Percentiles rank a stretch among this genome's conserved stretches.
These are phyloP conservation scores for Syzygium malaccense DNA, from an alignment of 441 rosid genomes.

Conservation along the genomic window DNA sequence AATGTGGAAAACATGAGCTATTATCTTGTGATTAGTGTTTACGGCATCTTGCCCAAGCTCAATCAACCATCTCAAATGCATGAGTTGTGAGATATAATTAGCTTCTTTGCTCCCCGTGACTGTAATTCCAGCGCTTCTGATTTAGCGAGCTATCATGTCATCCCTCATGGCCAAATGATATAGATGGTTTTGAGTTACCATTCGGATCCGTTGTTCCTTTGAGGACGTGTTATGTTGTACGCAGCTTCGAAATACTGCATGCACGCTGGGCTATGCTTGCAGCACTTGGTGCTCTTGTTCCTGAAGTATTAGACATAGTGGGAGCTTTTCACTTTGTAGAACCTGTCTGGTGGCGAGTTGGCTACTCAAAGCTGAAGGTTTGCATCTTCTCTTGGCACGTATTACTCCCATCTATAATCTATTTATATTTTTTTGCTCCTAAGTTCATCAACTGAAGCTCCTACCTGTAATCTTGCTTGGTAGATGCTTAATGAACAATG, in stretches of 20 bases:
- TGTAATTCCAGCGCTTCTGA: neutral
- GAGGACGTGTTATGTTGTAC: neutral
- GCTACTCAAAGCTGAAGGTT: slow-evolving; percentile 89
- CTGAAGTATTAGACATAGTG: slow-evolving; percentile 57
- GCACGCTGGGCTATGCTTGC: slow-evolving; percentile 99
- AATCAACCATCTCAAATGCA: neutral
- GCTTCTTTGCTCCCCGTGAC: neutral
- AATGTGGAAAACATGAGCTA: neutral
- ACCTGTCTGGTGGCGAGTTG: slow-evolving; percentile 95
- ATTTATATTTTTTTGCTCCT: neutral
- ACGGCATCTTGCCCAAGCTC: neutral
- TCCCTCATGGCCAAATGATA: neutral
- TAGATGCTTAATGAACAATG: neutral
- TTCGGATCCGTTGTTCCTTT: neutral
- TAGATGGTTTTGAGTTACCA: neutral
- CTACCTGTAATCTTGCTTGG: neutral
- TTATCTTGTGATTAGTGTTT: neutral
- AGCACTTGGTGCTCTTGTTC: slow-evolving; percentile 80
- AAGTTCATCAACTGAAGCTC: neutral
- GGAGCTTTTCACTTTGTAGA: slow-evolving; percentile 74
- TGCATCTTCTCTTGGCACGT: neutral
- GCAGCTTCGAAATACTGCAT: slow-evolving; percentile 90
- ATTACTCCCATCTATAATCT: neutral
- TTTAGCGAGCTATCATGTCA: neutral
- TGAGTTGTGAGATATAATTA: neutral